Evolutionary conservation across 306 rosid species (phyloP).

Genomic region (Chamaecrista fasciculata): DNA sequence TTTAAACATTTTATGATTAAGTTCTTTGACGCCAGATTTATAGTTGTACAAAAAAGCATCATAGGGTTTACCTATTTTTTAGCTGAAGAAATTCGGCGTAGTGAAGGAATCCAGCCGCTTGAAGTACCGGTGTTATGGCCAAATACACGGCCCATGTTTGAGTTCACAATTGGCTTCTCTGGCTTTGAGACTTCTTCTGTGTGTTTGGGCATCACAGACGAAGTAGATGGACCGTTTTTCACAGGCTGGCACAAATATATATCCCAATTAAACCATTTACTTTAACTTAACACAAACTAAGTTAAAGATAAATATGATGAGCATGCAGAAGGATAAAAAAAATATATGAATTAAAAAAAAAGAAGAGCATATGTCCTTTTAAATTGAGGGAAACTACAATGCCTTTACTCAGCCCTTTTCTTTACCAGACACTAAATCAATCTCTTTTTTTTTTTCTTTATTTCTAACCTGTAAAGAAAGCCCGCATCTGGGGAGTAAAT

Average conservation of each 20-base stretch:
- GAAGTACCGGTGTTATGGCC: constrained; percentile 48
- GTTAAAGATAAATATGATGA: neutral
- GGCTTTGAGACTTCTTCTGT: constrained; percentile 37
- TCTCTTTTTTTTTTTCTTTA: neutral
- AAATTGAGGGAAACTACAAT: neutral
- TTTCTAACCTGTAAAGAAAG: too few relatives aligned
- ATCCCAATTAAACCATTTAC: constrained; percentile 26
- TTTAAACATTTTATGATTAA: too few relatives aligned
- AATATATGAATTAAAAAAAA: too few relatives aligned
- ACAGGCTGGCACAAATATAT: constrained; percentile 43
- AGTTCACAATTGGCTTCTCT: constrained; percentile 33
- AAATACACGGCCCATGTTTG: constrained; percentile 39
- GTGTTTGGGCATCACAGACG: constrained; percentile 32
- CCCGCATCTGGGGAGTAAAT: neutral
- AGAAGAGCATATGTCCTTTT: neutral
- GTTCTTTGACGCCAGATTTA: too few relatives aligned
- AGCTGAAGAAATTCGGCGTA: constrained; percentile 55
- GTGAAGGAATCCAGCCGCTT: constrained; percentile 55
- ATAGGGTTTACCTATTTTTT: constrained; percentile 46
- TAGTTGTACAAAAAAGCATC: too few relatives aligned
- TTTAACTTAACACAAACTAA: constrained; percentile 16
- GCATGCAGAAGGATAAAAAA: neutral
- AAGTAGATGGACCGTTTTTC: constrained; percentile 44
- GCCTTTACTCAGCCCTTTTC: neutral
- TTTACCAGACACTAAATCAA: neutral